These are phyloP conservation scores for Beta macrorhiza DNA, from an alignment of 179 eudicot species.

Conservation along the genomic window DNA sequence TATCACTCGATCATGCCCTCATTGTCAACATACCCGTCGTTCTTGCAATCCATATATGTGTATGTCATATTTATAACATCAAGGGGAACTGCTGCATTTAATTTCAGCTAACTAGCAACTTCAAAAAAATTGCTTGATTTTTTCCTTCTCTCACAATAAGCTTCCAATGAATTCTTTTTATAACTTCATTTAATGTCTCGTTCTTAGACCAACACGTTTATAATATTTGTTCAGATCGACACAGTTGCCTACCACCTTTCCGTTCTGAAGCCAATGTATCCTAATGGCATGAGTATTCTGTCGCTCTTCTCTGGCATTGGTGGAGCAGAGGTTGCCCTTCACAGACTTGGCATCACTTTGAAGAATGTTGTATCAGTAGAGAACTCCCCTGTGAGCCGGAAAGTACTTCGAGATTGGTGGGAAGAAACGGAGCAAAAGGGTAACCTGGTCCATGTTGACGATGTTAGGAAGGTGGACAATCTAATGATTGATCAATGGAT, in stretches of 20 bases:
- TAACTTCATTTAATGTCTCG: too few species aligned
- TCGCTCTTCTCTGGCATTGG: constrained; percentile 90
- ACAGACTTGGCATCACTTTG: constrained; percentile 60
- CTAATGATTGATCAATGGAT: constrained; percentile 33
- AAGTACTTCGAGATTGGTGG: constrained; percentile 69
- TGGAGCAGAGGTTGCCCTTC: constrained; percentile 85
- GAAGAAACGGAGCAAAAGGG: constrained; percentile 68
- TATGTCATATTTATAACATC: too few species aligned
- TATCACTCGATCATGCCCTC: too few species aligned
- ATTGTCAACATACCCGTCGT: too few species aligned
- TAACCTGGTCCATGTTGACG: constrained; percentile 45
- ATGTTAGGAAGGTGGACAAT: constrained; percentile 36
- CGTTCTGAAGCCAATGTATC: constrained; percentile 61
- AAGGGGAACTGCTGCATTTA: too few species aligned
- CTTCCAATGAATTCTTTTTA: too few species aligned
- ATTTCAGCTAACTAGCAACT: too few species aligned
- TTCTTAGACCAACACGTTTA: not conserved
- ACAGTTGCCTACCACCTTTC: constrained; percentile 86
- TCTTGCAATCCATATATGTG: too few species aligned
- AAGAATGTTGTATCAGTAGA: constrained; percentile 72
- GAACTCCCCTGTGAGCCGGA: constrained; percentile 48
- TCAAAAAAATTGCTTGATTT: too few species aligned
- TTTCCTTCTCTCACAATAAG: too few species aligned
- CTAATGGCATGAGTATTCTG: constrained; percentile 55
- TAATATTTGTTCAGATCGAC: constrained; percentile 48